Conservation (phyloP, 202 grass and related monocot genomes). For the Tripidium arundinaceum region DNA sequence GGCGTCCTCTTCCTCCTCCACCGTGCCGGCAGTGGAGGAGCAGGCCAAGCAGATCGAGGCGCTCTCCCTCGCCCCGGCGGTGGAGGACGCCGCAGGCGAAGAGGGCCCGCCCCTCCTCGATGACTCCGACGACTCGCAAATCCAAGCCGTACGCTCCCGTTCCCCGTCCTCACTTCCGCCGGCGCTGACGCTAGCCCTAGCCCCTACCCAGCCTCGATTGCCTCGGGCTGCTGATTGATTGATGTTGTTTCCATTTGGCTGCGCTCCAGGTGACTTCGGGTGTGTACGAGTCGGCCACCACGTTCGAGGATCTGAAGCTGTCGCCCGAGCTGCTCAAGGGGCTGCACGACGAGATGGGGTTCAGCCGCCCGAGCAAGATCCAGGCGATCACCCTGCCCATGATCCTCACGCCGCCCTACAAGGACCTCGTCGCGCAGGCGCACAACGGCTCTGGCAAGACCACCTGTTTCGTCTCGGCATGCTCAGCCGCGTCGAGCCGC, state of each 20-base stretch:
- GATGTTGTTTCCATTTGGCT: not conserved
- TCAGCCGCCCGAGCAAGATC: slow-evolving; percentile 91
- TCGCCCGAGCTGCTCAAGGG: slow-evolving; percentile 80
- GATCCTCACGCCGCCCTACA: slow-evolving; percentile 88
- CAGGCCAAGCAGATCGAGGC: slow-evolving; percentile 71
- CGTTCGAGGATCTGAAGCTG: slow-evolving; percentile 86
- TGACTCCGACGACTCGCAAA: slow-evolving; percentile 81
- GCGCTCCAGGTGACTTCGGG: slow-evolving; percentile 64
- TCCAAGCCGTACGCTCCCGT: slow-evolving; percentile 61
- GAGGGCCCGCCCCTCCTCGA: slow-evolving; percentile 54
- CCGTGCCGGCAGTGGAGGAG: slow-evolving; percentile 20
- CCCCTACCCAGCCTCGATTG: not conserved
- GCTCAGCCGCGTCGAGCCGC: slow-evolving; percentile 84
- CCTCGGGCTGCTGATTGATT: not conserved
- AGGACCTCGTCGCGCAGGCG: slow-evolving; percentile 90
- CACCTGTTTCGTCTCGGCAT: slow-evolving; percentile 95
- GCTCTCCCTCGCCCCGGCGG: slow-evolving; percentile 56
- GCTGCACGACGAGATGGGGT: slow-evolving; percentile 80
- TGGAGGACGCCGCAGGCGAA: slow-evolving; percentile 18
- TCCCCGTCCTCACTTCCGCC: not conserved
- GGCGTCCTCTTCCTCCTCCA: not conserved
- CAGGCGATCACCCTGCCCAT: slow-evolving; percentile 91
- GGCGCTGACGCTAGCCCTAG: not conserved
- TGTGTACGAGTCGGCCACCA: slow-evolving; percentile 71
- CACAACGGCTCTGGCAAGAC: slow-evolving; percentile 98